Base-by-base conservation (phyloP, 1,139 yeast genomes). In the Yarrowia galli region DNA sequence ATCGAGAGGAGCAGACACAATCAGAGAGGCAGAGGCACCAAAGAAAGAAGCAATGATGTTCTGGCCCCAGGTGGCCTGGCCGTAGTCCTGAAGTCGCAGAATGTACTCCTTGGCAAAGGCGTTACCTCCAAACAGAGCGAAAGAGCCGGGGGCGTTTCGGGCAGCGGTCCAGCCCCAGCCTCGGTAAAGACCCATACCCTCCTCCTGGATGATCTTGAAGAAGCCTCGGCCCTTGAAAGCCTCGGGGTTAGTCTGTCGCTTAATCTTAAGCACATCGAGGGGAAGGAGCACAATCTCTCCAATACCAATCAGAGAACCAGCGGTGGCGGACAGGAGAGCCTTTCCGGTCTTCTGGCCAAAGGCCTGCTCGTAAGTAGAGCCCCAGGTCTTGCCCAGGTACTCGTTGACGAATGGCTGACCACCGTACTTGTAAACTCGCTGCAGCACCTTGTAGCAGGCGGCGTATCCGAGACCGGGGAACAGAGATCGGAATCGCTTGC, bases 161-260 rank as follows among this genome's bases (percentile, higher is more conserved):
- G 99, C 99, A 74, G 97, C 97, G 71, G 99, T 95, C 99, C 99
- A 95, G 69, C 98, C 98, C 97, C 98, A 93, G 73, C 99, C 99
- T 79, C 98, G 86, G 83, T 95, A 95, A 75, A 95, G 84, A 46
- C 95, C 92, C 71, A 92, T 85, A 25, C 99, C 99, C 82, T 96
- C 99, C 77, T 95, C 99, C 68, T 84, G 78, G 72, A 95, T 78
- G 75, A 95, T 92, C 80, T 86, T 89, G 72, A 92, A 71, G 81
- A 95, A 92, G 13, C 99, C 98, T 83, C 99, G 90, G 74, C 99
- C 99, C 80, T 88, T 89, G 86, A 95, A 95, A 28, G 99, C 84
- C 80, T 95, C 99, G 16, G 99, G 99, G 84, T 95, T 95, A 68
- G 99, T 95, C 84, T 95, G 99, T 83, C 98, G 93, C 83, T 95